Conservation (phyloP, 1,284 basidiomycete species). For the Violaceomyces palustris region DNA sequence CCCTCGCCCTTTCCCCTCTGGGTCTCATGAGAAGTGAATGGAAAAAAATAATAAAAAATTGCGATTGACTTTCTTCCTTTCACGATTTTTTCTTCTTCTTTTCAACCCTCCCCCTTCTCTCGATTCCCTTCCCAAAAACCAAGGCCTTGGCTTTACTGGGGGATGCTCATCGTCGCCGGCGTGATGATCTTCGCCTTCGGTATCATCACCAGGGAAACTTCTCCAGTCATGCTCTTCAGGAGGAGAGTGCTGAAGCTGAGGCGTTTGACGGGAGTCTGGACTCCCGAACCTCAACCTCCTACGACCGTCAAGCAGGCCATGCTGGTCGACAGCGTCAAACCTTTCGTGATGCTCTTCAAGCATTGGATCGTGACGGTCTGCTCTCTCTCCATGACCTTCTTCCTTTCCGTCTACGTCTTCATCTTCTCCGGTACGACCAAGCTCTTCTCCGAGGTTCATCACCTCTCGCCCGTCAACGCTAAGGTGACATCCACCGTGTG, state of each 20-base stretch:
- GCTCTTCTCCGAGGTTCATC: slow-evolving; percentile 1
- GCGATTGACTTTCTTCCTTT: too few relatives aligned
- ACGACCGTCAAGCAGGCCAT: slow-evolving; percentile 6
- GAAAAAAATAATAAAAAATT: too few relatives aligned
- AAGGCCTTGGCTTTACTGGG: slow-evolving; percentile 36
- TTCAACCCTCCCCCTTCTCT: too few relatives aligned
- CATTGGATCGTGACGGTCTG: slow-evolving; percentile 12
- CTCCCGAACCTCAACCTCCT: slow-evolving; percentile 22
- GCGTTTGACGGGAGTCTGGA: slow-evolving; percentile 12
- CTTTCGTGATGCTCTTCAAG: slow-evolving; percentile 11
- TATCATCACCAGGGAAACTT: slow-evolving; percentile 11
- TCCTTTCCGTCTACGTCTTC: slow-evolving; percentile 18
- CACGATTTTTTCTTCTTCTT: too few relatives aligned
- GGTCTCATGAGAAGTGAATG: too few relatives aligned
- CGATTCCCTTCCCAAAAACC: too few relatives aligned
- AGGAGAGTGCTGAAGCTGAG: slow-evolving; percentile 11
- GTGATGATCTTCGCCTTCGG: slow-evolving; percentile 19
- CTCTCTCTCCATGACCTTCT: slow-evolving; percentile 1
- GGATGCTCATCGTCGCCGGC: slow-evolving; percentile 15
- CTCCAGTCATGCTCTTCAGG: slow-evolving; percentile 18
- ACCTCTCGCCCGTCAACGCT: not conserved
- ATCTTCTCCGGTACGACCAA: slow-evolving; percentile 1
- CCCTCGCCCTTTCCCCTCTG: too few relatives aligned
- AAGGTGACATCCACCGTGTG: slow-evolving; percentile 2
- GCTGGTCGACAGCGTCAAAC: slow-evolving; percentile 7